A percentile compares a stretch with the other conserved stretches of the same genome.
Evolutionary conservation across 1,284 basidiomycete species (phyloP).

Genomic region (Ganoderma leucocontextum): DNA sequence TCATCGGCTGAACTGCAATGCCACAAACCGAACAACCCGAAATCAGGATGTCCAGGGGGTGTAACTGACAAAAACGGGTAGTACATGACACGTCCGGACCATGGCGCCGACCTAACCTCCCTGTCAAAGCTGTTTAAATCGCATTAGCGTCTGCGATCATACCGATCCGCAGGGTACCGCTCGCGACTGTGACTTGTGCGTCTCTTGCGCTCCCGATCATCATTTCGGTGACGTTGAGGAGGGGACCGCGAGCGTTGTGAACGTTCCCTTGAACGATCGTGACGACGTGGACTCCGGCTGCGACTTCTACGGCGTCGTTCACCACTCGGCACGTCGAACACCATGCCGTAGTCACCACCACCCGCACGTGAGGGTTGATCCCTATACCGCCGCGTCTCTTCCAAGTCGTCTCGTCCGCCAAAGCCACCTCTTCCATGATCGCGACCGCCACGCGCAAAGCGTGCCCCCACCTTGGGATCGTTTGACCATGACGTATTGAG

Average conservation of each 20-base stretch:
- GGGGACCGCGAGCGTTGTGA: constrained; percentile 33
- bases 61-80: neutral
- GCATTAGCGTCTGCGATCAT: constrained; percentile 32
- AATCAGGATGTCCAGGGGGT: neutral
- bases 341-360: constrained; percentile 67
- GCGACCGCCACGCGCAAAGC: constrained; percentile 36
- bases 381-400: constrained; percentile 72
- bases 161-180: constrained; percentile 27
- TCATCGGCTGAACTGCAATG: neutral
- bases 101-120: neutral
- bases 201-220: constrained; percentile 37
- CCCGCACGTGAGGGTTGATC: constrained; percentile 48
- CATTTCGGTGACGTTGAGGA: constrained; percentile 34
- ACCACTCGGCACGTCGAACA: constrained; percentile 68
- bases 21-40: constrained; percentile 4
- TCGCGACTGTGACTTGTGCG: constrained; percentile 38
- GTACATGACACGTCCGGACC: constrained; percentile 8
- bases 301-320: constrained; percentile 36
- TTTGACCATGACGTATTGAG: constrained; percentile 80
- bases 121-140: neutral
- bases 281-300: constrained; percentile 39
- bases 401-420: constrained; percentile 76
- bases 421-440: constrained; percentile 54
- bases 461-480: constrained; percentile 63
- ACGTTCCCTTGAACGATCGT: constrained; percentile 35